Percentiles rank a stretch among this genome's conserved stretches.
Evolutionary conservation across 1,284 basidiomycete genomes (phyloP).

Genomic region (Pseudozyma sp.): DNA sequence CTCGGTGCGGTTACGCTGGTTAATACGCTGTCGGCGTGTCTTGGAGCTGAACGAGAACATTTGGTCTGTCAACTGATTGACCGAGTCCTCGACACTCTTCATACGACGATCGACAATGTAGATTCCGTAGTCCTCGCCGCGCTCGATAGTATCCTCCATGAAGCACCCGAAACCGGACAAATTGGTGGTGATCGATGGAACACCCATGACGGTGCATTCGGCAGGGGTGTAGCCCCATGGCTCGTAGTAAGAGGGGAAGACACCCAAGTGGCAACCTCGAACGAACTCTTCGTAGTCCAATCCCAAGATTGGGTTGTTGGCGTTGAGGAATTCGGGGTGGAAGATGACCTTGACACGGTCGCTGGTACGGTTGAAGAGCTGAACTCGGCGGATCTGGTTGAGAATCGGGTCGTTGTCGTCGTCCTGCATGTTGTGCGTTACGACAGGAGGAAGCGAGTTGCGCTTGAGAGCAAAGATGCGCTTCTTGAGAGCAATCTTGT

Average conservation of each 20-base stretch:
- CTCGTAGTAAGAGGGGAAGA: conserved; percentile 94
- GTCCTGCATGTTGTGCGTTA: conserved; percentile 98
- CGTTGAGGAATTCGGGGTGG: conserved; percentile 97
- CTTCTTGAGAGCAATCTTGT: conserved; percentile 94
- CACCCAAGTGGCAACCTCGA: conserved; percentile 94
- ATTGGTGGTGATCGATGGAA: conserved; percentile 96
- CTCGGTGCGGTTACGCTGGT: conserved; percentile 97
- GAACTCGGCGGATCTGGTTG: conserved; percentile 91
- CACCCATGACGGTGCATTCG: conserved; percentile 85
- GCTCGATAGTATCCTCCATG: conserved; percentile 98
- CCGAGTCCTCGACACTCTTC: conserved; percentile 90
- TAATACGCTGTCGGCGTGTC: conserved; percentile 95
- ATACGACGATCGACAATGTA: conserved; percentile 94
- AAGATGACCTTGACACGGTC: conserved; percentile 97
- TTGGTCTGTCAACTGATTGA: conserved; percentile 74
- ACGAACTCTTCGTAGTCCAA: conserved; percentile 99
- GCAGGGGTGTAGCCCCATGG: conserved; percentile 85
- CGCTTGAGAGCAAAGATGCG: conserved; percentile 96
- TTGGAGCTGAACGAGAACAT: conserved; percentile 78
- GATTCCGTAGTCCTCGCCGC: conserved; percentile 72
- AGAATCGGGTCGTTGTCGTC: conserved; percentile 91
- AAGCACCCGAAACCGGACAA: conserved; percentile 97
- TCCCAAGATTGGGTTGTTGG: conserved; percentile 95
- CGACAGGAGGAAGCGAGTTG: conserved; percentile 89
- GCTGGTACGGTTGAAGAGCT: conserved; percentile 84